Evolutionary conservation across 352 stramenopile genomes (phyloP), one percentile per base, ranked within the genome.

Genomic region (Globisporangium nagaii): DNA sequence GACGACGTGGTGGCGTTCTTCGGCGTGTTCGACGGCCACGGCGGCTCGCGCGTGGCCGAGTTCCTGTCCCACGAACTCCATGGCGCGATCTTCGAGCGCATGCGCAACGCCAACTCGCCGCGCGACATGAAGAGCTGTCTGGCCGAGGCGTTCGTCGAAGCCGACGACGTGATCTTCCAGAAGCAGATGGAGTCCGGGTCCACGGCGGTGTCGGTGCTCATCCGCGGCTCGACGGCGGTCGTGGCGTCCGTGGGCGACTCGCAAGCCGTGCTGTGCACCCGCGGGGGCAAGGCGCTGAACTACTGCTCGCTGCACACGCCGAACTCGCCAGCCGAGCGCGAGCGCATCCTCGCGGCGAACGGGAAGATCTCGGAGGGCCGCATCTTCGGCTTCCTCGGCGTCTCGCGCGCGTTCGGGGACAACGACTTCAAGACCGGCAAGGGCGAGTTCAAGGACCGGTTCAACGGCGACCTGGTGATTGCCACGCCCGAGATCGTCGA

Each of bases 401-500:
- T 95, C 13, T 93, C 85, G 6, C 64, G 85, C 13, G 81, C 85
- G 1, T 95, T 95, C 62, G 85, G 85, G 15, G 84, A 95, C 66
- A 88, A 84, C 48, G 80, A 91, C 46, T 90, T 95, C 53, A 95
- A 95, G 66, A 94, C 80, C 0, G 84, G 69, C 28, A 68, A 79
- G n/a, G 84, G 76, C 39, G 78, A 80, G 52, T 93, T 86, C 62
- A 91, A 89, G 55, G 77, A 75, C 54, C 70, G 75, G 42, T 92
- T 92, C 60, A 90, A 92, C 20, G 84, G 84, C 40, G 81, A 92
- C 56, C 58, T 94, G 10, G 84, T 94, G 25, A 81, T 77, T 27
- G 78, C 80, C 15, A 79, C 66, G 11, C 84, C 84, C 5, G 82
- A 95, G 27, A 44, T 95, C 13, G 66, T 86, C 4, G 60, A 81